Evolutionary conservation across 2,329 filamentous ascomycete species (phyloP).

Genomic region (Fusarium algeriense): DNA sequence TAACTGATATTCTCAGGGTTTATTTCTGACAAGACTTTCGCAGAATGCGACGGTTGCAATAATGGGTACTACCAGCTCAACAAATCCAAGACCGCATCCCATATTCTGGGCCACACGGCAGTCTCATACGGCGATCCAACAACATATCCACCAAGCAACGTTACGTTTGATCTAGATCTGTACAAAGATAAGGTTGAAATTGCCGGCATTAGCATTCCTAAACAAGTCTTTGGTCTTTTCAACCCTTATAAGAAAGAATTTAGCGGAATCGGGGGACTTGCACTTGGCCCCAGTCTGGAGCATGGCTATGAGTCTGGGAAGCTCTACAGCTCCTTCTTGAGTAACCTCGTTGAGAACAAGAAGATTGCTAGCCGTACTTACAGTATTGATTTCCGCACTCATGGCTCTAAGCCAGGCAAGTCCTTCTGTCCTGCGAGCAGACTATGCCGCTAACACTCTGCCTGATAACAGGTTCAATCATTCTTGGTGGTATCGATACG

Average conservation of each 20-base stretch:
- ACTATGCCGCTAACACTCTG: rapidly evolving
- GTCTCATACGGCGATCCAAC: neutral
- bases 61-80: neutral
- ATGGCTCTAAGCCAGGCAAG: neutral
- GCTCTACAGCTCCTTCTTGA: neutral
- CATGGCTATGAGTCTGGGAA: neutral
- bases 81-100: neutral
- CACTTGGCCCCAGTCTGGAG: rapidly evolving
- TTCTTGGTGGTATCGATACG: neutral
- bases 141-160: neutral
- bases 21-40: neutral
- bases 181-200: rapidly evolving
- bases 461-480: neutral
- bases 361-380: neutral
- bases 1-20: neutral
- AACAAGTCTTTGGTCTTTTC: neutral
- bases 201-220: neutral
- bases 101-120: rapidly evolving
- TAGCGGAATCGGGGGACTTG: neutral
- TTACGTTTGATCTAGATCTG: rapidly evolving
- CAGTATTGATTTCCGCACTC: neutral
- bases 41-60: neutral
- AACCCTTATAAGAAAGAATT: neutral
- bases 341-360: neutral
- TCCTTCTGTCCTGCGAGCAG: neutral